A percentile compares a stretch with the other conserved stretches of the same genome.
Evolutionary conservation across 1,139 yeast genomes (phyloP).

Genomic region (Suhomyces kunorum): DNA sequence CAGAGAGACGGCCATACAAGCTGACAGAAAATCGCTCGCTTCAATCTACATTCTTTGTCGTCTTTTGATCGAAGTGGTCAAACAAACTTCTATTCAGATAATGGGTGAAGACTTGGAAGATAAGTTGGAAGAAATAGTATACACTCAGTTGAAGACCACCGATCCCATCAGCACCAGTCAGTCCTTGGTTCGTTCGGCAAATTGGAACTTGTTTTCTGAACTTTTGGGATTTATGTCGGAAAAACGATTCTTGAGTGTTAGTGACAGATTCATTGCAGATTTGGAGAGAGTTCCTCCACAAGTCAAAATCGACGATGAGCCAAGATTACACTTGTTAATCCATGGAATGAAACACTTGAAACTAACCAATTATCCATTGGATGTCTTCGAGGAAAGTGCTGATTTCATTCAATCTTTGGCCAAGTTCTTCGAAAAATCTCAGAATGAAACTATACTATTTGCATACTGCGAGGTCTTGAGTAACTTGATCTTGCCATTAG

Average conservation of each 20-base stretch:
- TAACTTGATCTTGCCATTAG: constrained; percentile 74
- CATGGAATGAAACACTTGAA: constrained; percentile 88
- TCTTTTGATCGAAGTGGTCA: constrained; percentile 88
- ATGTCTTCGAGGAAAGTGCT: constrained; percentile 87
- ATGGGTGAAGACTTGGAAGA: constrained; percentile 81
- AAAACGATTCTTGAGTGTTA: constrained; percentile 78
- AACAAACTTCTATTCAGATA: constrained; percentile 73
- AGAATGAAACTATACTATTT: constrained; percentile 60
- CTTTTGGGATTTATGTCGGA: constrained; percentile 88
- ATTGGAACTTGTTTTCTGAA: constrained; percentile 92
- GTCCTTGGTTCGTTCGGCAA: constrained; percentile 79
- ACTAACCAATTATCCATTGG: constrained; percentile 81
- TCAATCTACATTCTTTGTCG: constrained; percentile 90
- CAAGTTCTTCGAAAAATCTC: constrained; percentile 72
- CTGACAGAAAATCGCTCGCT: constrained; percentile 83
- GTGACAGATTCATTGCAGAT: constrained; percentile 92
- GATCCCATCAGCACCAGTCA: constrained; percentile 71
- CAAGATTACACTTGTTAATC: constrained; percentile 70
- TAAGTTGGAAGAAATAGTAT: constrained; percentile 89
- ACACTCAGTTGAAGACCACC: constrained; percentile 83
- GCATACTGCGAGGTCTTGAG: constrained; percentile 87
- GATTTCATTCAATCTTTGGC: constrained; percentile 85
- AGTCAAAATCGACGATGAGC: constrained; percentile 59
- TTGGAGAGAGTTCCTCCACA: constrained; percentile 70
- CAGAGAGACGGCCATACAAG: constrained; percentile 71